Evolutionary conservation across 2,329 filamentous ascomycete genomes (phyloP).

Genomic region (Claviceps paspali): DNA sequence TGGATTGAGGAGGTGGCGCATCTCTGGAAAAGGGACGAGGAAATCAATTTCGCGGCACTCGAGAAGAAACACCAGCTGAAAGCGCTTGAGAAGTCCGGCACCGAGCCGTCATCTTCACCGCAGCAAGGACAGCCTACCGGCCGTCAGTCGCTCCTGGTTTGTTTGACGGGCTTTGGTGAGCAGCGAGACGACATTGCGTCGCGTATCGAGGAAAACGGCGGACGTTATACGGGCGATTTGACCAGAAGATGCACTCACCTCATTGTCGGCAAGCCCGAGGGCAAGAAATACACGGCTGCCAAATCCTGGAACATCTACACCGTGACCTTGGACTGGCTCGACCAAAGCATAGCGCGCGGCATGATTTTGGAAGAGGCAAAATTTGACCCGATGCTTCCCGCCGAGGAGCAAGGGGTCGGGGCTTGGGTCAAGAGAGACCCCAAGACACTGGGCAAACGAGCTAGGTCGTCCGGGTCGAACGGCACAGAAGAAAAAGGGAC

Average conservation of each 20-base stretch:
- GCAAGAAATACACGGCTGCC: slow-evolving; percentile 85
- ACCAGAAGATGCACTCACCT: slow-evolving; percentile 79
- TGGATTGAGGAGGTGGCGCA: slow-evolving; percentile 74
- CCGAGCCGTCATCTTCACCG: slow-evolving; percentile 16
- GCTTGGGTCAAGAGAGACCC: slow-evolving; percentile 49
- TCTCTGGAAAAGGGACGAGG: slow-evolving; percentile 69
- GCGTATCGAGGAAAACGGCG: slow-evolving; percentile 54
- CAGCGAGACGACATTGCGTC: slow-evolving; percentile 57
- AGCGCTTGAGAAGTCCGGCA: slow-evolving; percentile 41
- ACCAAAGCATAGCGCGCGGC: slow-evolving; percentile 66
- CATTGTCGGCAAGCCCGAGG: slow-evolving; percentile 61
- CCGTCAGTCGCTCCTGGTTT: slow-evolving; percentile 31
- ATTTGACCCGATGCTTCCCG: slow-evolving; percentile 61
- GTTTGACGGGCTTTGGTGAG: slow-evolving; percentile 43
- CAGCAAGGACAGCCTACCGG: slow-evolving; percentile 10
- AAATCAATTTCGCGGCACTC: slow-evolving; percentile 54
- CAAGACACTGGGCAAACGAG: slow-evolving; percentile 40
- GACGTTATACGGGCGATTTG: slow-evolving; percentile 74
- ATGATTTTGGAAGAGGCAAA: slow-evolving; percentile 82
- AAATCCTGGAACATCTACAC: slow-evolving; percentile 65
- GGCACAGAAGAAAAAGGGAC: slow-evolving; percentile 38
- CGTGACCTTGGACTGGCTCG: slow-evolving; percentile 73
- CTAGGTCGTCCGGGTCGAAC: slow-evolving; percentile 31
- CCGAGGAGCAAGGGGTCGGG: slow-evolving; percentile 57
- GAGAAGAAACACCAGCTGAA: slow-evolving; percentile 52